phyloP scores from a whole-genome alignment of 495 filamentous ascomycete species.

The Penicillium coprophilum region DNA sequence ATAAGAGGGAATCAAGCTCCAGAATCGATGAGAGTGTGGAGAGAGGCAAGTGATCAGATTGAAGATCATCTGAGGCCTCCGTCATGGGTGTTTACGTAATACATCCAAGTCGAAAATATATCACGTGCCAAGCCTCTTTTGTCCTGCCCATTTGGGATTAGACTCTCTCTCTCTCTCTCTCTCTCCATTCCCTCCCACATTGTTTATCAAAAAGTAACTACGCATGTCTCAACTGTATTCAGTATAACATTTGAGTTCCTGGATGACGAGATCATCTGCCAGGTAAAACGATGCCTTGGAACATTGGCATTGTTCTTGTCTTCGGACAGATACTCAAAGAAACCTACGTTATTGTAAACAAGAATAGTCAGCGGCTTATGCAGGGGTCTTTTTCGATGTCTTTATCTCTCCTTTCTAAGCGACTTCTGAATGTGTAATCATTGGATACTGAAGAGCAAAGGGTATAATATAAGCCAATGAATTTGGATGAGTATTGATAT shows the following conservation, averaged over 20 bases:
- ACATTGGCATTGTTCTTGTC: not conserved
- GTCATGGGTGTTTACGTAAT: slow-evolving; percentile 14
- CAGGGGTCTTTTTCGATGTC: too few species aligned
- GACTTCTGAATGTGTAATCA: too few species aligned
- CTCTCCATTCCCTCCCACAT: too few species aligned
- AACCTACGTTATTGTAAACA: too few species aligned
- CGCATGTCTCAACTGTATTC: too few species aligned
- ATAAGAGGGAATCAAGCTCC: not conserved
- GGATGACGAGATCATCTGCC: not conserved
- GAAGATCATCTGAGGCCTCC: slow-evolving; percentile 13
- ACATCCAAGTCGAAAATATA: not conserved
- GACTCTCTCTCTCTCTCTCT: not conserved
- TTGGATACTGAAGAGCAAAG: too few species aligned
- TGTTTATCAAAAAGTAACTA: too few species aligned
- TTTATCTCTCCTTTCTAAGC: too few species aligned
- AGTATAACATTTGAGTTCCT: not conserved
- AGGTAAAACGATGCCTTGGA: not conserved
- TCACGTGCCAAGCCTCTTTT: not conserved
- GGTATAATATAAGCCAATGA: too few species aligned
- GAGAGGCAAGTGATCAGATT: slow-evolving; percentile 5
- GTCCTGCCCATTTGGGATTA: not conserved
- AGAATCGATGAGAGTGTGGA: slow-evolving; percentile 1
- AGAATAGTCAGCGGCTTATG: too few species aligned
- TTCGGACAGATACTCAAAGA: too few species aligned
- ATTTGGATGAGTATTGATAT: too few species aligned